Evolutionary conservation across 805 yeast genomes (phyloP), one percentile per base, ranked within the genome.

Genomic region (Zygoascus tannicola): DNA sequence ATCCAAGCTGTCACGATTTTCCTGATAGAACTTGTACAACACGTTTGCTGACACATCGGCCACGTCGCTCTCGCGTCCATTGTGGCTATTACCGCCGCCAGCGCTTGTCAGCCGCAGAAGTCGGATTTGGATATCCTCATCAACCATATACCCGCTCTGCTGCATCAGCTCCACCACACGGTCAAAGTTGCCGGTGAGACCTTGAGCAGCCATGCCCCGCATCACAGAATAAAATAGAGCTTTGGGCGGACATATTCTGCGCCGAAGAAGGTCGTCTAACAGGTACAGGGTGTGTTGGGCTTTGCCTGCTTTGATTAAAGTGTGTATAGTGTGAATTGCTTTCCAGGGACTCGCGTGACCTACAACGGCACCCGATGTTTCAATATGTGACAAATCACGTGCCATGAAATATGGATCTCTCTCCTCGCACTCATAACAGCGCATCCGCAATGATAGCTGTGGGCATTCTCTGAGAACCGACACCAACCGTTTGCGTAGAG

Each of bases 161-260:
- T 18, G 20, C 52, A 49, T 49, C 45, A 39, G 38, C 22, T 40
- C 32, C 35, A 39, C 18, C 2, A 49, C 46, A 4, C 35, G 18
- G 15, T 41, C 40, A 8, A 38, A 28, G 15, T 45, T 36, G 12
- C 22, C 16, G 2, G 26, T n/a, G 35, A 32, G 22, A n/a, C 33
- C 33, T 3, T 20, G 37, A 21, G 34, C 41, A 16, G 35, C 40
- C 22, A 49, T 40, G 12, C 47, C 52, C 23, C 47, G 40, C n/a
- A 44, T 32, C 10, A 45, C 42, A 3, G 44, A 20, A 39, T 40
- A 21, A 35, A 49, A 49, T 33, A 44, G 30, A 12, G 36, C 38
- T 19, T 35, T 38, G 7, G 44, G 38, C 4, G 52, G 52, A 3
- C 43, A 34, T n/a, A 44, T 32, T 10, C 49, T 40, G 18, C 49